phyloP scores from a whole-genome alignment of 2,329 filamentous ascomycete species.

The Rutstroemia sp. region DNA sequence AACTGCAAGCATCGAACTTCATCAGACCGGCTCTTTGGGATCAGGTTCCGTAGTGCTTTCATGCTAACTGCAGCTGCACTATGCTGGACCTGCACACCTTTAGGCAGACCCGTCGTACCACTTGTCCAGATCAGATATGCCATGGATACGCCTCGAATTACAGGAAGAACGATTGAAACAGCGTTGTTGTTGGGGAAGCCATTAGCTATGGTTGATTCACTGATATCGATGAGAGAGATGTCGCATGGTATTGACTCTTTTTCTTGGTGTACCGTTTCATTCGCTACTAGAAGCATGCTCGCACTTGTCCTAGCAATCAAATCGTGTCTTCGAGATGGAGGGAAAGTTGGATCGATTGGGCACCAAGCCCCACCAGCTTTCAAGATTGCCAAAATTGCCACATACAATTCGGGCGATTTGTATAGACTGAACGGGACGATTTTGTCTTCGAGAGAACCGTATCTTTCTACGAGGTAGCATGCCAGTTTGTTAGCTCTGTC shows the following conservation, averaged over 20 bases:
- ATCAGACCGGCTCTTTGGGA: background rate
- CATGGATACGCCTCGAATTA: background rate
- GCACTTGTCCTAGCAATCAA: constrained; percentile 3
- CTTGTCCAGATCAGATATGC: constrained; percentile 22
- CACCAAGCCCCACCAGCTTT: constrained; percentile 31
- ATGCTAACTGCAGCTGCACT: constrained; percentile 3
- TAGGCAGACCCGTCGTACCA: constrained; percentile 13
- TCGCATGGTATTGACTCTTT: background rate
- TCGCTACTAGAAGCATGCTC: background rate
- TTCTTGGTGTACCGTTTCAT: background rate
- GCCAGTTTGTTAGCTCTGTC: background rate
- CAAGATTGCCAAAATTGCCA: constrained; percentile 29
- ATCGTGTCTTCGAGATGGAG: background rate
- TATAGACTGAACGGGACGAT: constrained; percentile 10
- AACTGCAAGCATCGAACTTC: background rate
- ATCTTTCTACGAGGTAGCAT: background rate
- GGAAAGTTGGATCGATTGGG: constrained; percentile 29
- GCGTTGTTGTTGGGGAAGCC: background rate
- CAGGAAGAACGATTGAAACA: background rate
- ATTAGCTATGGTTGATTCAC: background rate
- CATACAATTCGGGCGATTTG: constrained; percentile 26
- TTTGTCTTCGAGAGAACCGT: background rate
- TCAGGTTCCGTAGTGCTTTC: background rate
- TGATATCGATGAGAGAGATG: background rate
- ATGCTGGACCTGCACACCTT: constrained; percentile 16